These are phyloP conservation scores for Elsinoe fawcettii DNA, from an alignment of 2,329 filamentous ascomycete species.

Conservation along the genomic window DNA sequence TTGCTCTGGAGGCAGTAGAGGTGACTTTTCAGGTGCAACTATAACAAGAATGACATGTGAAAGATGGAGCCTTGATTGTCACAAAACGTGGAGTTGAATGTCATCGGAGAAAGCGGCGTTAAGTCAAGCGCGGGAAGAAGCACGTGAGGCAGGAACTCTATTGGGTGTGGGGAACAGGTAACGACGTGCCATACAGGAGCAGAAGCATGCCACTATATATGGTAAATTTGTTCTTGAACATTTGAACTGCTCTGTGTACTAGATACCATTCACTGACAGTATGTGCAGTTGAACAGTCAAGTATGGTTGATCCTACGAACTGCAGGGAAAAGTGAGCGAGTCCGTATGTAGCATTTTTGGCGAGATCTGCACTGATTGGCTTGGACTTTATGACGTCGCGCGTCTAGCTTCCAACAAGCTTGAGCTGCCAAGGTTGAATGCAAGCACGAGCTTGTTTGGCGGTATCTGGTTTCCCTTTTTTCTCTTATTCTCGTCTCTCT, in stretches of 20 bases:
- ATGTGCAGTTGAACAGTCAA: neutral
- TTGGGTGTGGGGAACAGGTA: neutral
- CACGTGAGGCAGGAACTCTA: neutral
- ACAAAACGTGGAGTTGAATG: neutral
- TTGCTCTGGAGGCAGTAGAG: no score
- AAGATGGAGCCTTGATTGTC: neutral
- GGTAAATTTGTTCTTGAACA: neutral
- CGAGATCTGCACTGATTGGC: neutral
- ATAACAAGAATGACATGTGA: neutral
- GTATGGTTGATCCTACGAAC: neutral
- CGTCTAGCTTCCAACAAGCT: neutral
- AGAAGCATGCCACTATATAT: neutral
- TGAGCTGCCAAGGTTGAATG: neutral
- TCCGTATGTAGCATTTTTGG: neutral
- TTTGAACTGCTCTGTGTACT: neutral
- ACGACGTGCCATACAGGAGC: neutral
- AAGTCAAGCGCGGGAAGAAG: neutral
- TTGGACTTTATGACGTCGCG: conserved; percentile 5
- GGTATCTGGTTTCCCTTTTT: conserved; percentile 2
- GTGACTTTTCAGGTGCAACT: no score
- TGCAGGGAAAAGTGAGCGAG: neutral
- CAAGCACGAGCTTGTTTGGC: conserved; percentile 1
- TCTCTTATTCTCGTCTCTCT: neutral
- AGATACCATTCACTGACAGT: neutral
- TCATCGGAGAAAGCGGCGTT: neutral